Conservation (phyloP, 495 filamentous ascomycete genomes). For the Hypoxylon intermedium region DNA sequence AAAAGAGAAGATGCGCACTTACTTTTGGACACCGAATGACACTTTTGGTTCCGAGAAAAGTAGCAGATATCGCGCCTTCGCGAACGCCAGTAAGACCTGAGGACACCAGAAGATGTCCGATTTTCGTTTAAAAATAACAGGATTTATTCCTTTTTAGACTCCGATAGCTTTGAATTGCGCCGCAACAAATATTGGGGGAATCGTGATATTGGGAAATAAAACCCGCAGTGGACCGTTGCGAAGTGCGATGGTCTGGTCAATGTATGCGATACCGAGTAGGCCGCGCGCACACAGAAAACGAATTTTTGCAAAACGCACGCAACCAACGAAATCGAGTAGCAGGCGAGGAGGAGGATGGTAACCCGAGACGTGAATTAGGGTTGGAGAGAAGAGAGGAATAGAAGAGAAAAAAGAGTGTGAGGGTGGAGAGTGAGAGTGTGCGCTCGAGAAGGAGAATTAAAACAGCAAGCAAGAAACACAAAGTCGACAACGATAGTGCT, state of each 20-base stretch:
- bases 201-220: constrained; percentile 47
- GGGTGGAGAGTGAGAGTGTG: constrained; percentile 49
- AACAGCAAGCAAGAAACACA: constrained; percentile 53
- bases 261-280: constrained; percentile 41
- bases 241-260: constrained; percentile 45
- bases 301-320: constrained; percentile 48
- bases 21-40: constrained; percentile 50
- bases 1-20: constrained; percentile 37
- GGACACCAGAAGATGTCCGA: constrained; percentile 41
- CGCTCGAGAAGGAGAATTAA: constrained; percentile 58
- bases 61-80: constrained; percentile 45
- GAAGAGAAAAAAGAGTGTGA: constrained; percentile 43
- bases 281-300: constrained; percentile 47
- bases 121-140: constrained; percentile 45
- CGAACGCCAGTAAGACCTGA: constrained; percentile 46
- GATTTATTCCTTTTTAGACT: constrained; percentile 44
- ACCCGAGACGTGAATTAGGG: constrained; percentile 41
- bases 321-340: constrained; percentile 56
- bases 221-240: constrained; percentile 43
- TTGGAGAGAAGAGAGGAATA: constrained; percentile 42
- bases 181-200: constrained; percentile 45
- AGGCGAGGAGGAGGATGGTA: constrained; percentile 44
- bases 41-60: constrained; percentile 49
- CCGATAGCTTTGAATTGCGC: constrained; percentile 41
- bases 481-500: constrained; percentile 64